phyloP scores from a whole-genome alignment of 2,329 filamentous ascomycete genomes.

The Microascus cirrosus region DNA sequence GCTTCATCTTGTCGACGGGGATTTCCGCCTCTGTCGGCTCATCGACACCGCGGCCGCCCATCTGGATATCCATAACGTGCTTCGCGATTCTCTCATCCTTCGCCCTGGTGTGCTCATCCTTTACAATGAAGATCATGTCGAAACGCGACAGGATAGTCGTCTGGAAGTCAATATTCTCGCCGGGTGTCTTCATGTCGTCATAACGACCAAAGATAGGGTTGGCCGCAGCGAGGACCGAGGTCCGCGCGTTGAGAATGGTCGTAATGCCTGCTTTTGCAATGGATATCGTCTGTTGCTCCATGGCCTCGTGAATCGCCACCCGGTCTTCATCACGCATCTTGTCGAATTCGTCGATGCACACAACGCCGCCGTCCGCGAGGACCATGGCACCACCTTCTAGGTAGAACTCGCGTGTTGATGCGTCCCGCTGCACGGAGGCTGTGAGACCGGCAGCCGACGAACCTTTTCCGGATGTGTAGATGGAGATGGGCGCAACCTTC shows the following conservation, averaged over 20 bases:
- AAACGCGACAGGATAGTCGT: constrained; percentile 97
- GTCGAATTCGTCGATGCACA: constrained; percentile 98
- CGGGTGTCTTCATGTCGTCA: constrained; percentile 93
- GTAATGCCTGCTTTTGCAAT: constrained; percentile 98
- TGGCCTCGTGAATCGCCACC: constrained; percentile 97
- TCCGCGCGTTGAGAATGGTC: constrained; percentile 91
- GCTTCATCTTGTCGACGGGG: constrained; percentile 90
- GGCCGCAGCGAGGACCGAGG: constrained; percentile 87
- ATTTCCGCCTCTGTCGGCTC: constrained; percentile 82
- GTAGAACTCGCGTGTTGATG: constrained; percentile 89
- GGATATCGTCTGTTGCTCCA: constrained; percentile 99
- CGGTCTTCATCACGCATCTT: constrained; percentile 99
- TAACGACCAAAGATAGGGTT: constrained; percentile 98
- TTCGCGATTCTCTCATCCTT: constrained; percentile 90
- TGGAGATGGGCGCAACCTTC: constrained; percentile 89
- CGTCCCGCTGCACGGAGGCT: constrained; percentile 89
- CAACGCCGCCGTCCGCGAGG: constrained; percentile 88
- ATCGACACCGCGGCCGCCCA: constrained; percentile 75
- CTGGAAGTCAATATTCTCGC: constrained; percentile 98
- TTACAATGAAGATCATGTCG: constrained; percentile 99
- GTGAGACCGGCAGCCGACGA: constrained; percentile 96
- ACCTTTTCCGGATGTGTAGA: constrained; percentile 97
- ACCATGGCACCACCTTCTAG: constrained; percentile 98
- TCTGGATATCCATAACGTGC: constrained; percentile 96
- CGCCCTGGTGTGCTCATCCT: constrained; percentile 81